phyloP scores from a whole-genome alignment of 192 early-diverging fungal species.

The Umbelopsis vinacea region DNA sequence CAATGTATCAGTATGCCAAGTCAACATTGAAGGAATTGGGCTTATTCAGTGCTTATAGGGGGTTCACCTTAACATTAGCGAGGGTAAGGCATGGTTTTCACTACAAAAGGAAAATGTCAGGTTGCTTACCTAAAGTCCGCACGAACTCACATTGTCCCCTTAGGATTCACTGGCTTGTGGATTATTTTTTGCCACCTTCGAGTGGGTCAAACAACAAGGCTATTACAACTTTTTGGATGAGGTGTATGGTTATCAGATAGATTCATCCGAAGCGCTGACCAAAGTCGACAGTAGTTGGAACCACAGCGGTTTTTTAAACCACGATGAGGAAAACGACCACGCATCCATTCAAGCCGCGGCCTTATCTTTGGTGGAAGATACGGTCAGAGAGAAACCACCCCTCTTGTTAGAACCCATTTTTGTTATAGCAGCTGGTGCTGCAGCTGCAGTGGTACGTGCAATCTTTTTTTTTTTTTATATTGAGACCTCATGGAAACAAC shows the following conservation, averaged over 20 bases:
- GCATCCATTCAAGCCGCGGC: not conserved
- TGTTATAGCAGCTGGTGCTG: constrained; percentile 43
- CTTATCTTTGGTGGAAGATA: not conserved
- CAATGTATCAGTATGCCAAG: constrained; percentile 68
- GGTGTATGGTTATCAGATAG: constrained; percentile 48
- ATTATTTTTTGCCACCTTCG: constrained; percentile 79
- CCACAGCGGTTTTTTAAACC: not conserved
- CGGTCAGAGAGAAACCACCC: constrained; percentile 30
- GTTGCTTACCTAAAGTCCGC: constrained; percentile 5
- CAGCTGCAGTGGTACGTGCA: constrained; percentile 39
- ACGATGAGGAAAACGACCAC: not conserved
- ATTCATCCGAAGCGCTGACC: constrained; percentile 30
- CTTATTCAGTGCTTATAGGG: constrained; percentile 56
- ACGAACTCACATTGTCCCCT: not conserved
- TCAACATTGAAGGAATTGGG: constrained; percentile 61
- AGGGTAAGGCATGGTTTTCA: constrained; percentile 42
- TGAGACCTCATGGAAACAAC: not conserved
- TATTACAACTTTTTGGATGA: constrained; percentile 66
- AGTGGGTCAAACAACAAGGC: constrained; percentile 73
- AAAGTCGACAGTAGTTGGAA: constrained; percentile 30
- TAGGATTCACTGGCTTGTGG: constrained; percentile 75
- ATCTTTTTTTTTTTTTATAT: not conserved
- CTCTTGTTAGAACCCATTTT: constrained; percentile 44
- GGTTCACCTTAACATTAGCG: constrained; percentile 54
- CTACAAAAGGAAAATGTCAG: constrained; percentile 23